phyloP scores from a whole-genome alignment of 2,329 filamentous ascomycete genomes.

The Daldinia sp. region DNA sequence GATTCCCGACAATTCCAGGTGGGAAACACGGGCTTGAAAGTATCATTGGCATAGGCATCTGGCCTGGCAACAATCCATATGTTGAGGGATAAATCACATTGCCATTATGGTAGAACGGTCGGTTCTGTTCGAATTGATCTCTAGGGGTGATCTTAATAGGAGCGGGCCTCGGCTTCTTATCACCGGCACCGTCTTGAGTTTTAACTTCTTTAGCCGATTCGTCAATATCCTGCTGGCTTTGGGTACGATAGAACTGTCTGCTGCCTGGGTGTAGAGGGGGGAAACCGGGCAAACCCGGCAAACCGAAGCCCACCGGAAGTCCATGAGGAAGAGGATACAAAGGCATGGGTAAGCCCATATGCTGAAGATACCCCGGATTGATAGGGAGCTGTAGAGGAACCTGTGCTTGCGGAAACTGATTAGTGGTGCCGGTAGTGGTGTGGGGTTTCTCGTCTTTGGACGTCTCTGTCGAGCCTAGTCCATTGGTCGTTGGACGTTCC shows the following conservation, averaged over 20 bases:
- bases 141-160: constrained; percentile 51
- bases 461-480: constrained; percentile 38
- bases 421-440: constrained; percentile 13
- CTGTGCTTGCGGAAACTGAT: constrained; percentile 34
- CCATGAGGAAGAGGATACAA: constrained; percentile 40
- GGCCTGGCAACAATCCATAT: constrained; percentile 30
- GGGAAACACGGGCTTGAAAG: constrained; percentile 37
- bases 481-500: constrained; percentile 48
- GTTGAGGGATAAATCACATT: constrained; percentile 52
- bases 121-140: constrained; percentile 56
- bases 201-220: constrained; percentile 25
- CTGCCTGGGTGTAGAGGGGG: constrained; percentile 17
- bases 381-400: constrained; percentile 32
- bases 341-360: constrained; percentile 44
- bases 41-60: constrained; percentile 37
- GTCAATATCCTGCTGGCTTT: constrained; percentile 26
- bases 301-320: constrained; percentile 36
- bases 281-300: constrained; percentile 33
- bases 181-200: constrained; percentile 35
- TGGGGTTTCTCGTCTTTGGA: constrained; percentile 35
- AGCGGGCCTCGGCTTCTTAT: constrained; percentile 46
- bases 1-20: constrained; percentile 30
- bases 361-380: constrained; percentile 37
- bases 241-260: constrained; percentile 22
- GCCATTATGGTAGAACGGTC: constrained; percentile 56